Evolutionary conservation across 1,139 yeast genomes (phyloP), one percentile per base, ranked within the genome.

Genomic region (Magnusiomyces suaveolens): DNA sequence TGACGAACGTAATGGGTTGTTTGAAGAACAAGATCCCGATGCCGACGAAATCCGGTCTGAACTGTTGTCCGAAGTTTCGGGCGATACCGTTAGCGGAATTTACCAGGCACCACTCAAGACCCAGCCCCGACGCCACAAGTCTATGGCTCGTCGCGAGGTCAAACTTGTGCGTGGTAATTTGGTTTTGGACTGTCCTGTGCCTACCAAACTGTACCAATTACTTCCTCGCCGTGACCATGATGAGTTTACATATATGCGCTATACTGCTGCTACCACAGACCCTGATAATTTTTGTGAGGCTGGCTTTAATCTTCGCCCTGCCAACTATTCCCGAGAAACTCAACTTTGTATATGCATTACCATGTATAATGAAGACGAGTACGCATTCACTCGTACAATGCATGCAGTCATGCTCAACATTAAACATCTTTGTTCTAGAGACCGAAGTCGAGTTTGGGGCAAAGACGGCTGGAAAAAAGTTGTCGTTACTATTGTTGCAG

Each of bases 351-450:
- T 90, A 52, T 89, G 97, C 71, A 80, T 92, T 59, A 90, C 97
- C 51, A 89, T 92, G 96, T 92, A 90, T 73, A 92, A 92, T 66
- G 98, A 92, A 71, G 95, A 87, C 68, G 96, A 89, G 66, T 75
- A 77, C 56, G 78, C 94, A 1, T 81, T 92, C 67, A 87, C 97
- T 0, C 80, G 97, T 70, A 92, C 97, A 0, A 76, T 92, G 79
- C 96, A 92, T 67, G 86, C 95, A 0, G 92, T 90, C 23, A 87
- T 90, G 87, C 85, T 83, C 63, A 92, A 92, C 69, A 81, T 92
- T 60, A 87, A 96, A 1, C 94, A 89, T 64, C 74, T 92, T 53
- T 83, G 95, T 66, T 80, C 84, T 18, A 80, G 97, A 67, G 77
- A 80, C 55, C 84, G 82, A 66, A 84, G 95, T 46, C 75, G 86